Evolutionary conservation across 192 early-diverging fungal species (phyloP).

Genomic region (Phycomyces nitens): DNA sequence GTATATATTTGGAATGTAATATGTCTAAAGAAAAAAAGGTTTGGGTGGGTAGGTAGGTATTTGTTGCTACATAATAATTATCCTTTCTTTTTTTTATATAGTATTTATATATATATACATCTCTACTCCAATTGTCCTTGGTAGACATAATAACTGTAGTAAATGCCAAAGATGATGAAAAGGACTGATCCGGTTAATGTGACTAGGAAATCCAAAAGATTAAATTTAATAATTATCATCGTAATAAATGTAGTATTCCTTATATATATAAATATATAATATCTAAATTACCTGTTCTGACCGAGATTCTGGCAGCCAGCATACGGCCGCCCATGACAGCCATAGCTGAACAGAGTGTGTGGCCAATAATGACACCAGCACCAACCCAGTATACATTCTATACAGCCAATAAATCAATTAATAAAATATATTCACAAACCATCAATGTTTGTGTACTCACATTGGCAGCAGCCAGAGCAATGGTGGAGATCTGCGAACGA

Average conservation of each 20-base stretch:
- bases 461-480: constrained; percentile 92
- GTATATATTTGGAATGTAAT: no score
- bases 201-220: constrained; percentile 44
- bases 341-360: constrained; percentile 86
- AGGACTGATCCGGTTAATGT: constrained; percentile 82
- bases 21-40: no score
- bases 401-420: constrained; percentile 1
- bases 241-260: no score
- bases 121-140: neutral
- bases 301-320: constrained; percentile 80
- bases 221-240: no score
- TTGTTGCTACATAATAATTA: no score
- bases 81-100: no score
- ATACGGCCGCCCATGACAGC: constrained; percentile 94
- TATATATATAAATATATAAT: no score
- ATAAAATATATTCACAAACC: neutral
- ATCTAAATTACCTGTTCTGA: constrained; percentile 81
- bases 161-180: constrained; percentile 78
- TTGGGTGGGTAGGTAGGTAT: no score
- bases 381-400: constrained; percentile 90
- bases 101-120: neutral
- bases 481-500: constrained; percentile 93
- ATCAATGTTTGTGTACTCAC: constrained; percentile 34
- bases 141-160: constrained; percentile 20
- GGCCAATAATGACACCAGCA: constrained; percentile 83